Evolutionary conservation across 495 filamentous ascomycete species (phyloP), one percentile per base, ranked within the genome.

Genomic region (Parathielavia hyrcaniae): DNA sequence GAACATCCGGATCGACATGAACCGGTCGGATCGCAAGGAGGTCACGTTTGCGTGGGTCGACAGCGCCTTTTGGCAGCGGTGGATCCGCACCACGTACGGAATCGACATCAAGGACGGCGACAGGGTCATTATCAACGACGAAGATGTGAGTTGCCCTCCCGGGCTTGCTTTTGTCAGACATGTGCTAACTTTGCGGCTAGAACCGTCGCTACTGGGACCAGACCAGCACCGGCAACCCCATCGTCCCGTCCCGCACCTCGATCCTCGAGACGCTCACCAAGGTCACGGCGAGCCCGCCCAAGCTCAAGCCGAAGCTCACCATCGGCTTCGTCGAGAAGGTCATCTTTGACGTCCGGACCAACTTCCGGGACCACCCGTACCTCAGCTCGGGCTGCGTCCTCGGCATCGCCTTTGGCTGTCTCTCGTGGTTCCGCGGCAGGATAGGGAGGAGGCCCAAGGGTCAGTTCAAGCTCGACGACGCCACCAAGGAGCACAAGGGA

Each of bases 11-110:
- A 91, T 97, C 67, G 88, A 87, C 56, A 92, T 97, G 79, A 84
- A 91, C 60, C 83, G 88, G 65, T 80, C 89, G 53, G 84, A 90
- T 66, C 86, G 86, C 64, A 96, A 93, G 71, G 86, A 93, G 64
- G 90, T 97, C 23, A 80, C 85, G 5, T 98, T 98, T 74, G 93
- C 95, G n/a, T 97, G 95, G 95, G 89, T 97, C 9, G 93, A 98
- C 70, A 91, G 91, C 49, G 83, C 90, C 22, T 97, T 97, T 71
- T 98, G 93, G 93, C 91, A 97, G 69, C 81, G 92, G 39, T 98
- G 93, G 93, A 83, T 98, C 54, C 79, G 90, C 46, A 93, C 85
- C 17, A 96, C 91, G 0, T 98, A 95, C 68, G 93, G 95, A 41
- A 86, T 97, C 61, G 86, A 91, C 64, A 85, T 90, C 23, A 76